These are phyloP conservation scores for Aspergillus sp. DNA, from an alignment of 2,329 filamentous ascomycete species.

Conservation along the genomic window DNA sequence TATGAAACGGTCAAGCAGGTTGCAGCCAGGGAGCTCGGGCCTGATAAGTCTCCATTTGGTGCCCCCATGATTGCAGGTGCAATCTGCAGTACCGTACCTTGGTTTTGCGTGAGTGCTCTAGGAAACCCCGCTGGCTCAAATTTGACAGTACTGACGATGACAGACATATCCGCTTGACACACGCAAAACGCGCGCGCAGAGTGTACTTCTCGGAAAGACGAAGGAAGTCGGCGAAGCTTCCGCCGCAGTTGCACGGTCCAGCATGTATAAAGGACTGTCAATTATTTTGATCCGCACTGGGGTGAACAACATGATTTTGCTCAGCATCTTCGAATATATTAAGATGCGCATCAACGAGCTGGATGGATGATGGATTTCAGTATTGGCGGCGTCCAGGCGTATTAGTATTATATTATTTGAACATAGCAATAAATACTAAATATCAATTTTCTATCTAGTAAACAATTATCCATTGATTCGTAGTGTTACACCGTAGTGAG, in stretches of 20 bases:
- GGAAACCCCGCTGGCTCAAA: background rate
- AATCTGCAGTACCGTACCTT: conserved; percentile 48
- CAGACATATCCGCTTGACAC: conserved; percentile 51
- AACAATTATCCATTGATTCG: too few relatives aligned
- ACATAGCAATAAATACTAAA: background rate
- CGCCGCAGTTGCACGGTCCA: conserved; percentile 40
- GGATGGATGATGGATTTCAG: conserved; percentile 17
- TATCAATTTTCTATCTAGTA: background rate
- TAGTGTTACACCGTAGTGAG: too few relatives aligned
- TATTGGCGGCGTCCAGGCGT: conserved; percentile 3
- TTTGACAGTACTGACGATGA: conserved; percentile 3
- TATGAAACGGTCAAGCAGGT: conserved; percentile 51
- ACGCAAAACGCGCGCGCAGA: conserved; percentile 50
- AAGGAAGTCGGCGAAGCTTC: conserved; percentile 44
- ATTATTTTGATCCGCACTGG: conserved; percentile 48
- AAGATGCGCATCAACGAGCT: conserved; percentile 45
- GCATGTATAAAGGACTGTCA: conserved; percentile 50
- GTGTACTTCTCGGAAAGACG: conserved; percentile 44
- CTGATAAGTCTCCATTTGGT: conserved; percentile 44
- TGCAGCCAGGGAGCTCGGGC: conserved; percentile 44
- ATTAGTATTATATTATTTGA: conserved; percentile 2
- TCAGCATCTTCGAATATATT: conserved; percentile 48
- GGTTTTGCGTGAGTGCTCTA: conserved; percentile 43
- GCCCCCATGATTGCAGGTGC: conserved; percentile 47
- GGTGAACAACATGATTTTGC: conserved; percentile 51